phyloP scores from a whole-genome alignment of 2,329 filamentous ascomycete species.

The Hymenotorrendiella dingleyae region DNA sequence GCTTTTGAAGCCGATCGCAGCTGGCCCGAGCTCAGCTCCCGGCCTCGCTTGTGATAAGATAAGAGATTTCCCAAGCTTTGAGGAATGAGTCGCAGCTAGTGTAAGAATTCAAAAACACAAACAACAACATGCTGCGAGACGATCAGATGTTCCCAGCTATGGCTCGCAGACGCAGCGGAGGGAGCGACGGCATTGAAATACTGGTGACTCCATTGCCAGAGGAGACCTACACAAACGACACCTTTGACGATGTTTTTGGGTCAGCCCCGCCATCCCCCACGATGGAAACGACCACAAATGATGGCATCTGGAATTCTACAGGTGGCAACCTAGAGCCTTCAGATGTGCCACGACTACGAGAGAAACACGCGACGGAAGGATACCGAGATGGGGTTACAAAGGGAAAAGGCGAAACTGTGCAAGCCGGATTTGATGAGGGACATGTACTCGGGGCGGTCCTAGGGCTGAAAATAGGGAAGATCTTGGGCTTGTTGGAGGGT shows the following conservation, averaged over 20 bases:
- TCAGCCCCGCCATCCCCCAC: constrained; percentile 27
- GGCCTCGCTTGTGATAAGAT: neutral
- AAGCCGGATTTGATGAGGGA: constrained; percentile 87
- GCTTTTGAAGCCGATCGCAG: neutral
- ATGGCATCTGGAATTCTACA: constrained; percentile 3
- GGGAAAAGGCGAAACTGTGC: constrained; percentile 71
- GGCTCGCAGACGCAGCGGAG: neutral
- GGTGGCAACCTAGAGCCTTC: constrained; percentile 23
- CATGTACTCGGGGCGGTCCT: constrained; percentile 79
- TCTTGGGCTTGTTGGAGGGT: constrained; percentile 74
- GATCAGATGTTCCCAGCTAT: constrained; percentile 12
- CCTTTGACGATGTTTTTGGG: constrained; percentile 30
- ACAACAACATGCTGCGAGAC: constrained; percentile 7
- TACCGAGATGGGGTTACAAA: constrained; percentile 81
- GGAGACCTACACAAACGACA: constrained; percentile 17
- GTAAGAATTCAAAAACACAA: neutral
- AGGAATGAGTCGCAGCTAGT: neutral
- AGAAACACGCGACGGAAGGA: constrained; percentile 57
- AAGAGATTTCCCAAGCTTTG: neutral
- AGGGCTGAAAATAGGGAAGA: constrained; percentile 65
- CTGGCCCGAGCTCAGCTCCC: neutral
- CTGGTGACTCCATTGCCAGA: neutral
- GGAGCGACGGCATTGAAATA: neutral
- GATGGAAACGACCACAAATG: neutral
- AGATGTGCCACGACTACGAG: constrained; percentile 28